phyloP scores from a whole-genome alignment of 1,139 yeast species.

The Taiozyma onychis region DNA sequence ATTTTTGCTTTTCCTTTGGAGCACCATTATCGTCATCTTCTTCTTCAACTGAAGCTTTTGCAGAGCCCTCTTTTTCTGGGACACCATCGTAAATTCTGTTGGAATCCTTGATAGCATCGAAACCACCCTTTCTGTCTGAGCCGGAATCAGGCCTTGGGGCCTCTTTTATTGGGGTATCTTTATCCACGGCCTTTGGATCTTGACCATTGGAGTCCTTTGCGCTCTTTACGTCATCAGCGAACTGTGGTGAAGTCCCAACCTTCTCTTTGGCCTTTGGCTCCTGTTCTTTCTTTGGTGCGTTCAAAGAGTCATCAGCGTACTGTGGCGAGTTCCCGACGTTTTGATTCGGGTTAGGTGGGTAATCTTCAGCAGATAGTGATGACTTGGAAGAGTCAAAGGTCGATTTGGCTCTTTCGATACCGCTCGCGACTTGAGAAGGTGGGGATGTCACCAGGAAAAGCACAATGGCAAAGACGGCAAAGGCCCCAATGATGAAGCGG shows the following conservation, averaged over 20 bases:
- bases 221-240: slow-evolving; percentile 18
- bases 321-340: slow-evolving; percentile 18
- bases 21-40: slow-evolving; percentile 3
- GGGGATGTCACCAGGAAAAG: slow-evolving; percentile 18
- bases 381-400: slow-evolving; percentile 7
- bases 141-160: slow-evolving; percentile 23
- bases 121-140: slow-evolving; percentile 6
- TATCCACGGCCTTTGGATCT: slow-evolving; percentile 21
- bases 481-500: slow-evolving; percentile 21
- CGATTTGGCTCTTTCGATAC: slow-evolving; percentile 19
- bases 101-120: slow-evolving; percentile 23
- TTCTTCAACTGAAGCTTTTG: slow-evolving; percentile 3
- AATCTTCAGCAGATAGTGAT: slow-evolving; percentile 5
- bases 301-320: slow-evolving; percentile 16
- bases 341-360: slow-evolving; percentile 7
- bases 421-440: slow-evolving; percentile 13
- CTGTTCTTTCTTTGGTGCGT: slow-evolving; percentile 1
- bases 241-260: slow-evolving; percentile 17
- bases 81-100: slow-evolving; percentile 23
- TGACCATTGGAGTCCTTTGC: slow-evolving; percentile 9
- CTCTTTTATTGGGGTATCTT: slow-evolving; percentile 21
- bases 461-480: slow-evolving; percentile 18
- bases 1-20: slow-evolving; percentile 2
- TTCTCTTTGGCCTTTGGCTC: background rate
- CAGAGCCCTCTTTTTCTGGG: slow-evolving; percentile 18